Evolutionary conservation across 2,329 filamentous ascomycete species (phyloP), one percentile per base, ranked within the genome.

Genomic region (Calonectria pauciramosa): DNA sequence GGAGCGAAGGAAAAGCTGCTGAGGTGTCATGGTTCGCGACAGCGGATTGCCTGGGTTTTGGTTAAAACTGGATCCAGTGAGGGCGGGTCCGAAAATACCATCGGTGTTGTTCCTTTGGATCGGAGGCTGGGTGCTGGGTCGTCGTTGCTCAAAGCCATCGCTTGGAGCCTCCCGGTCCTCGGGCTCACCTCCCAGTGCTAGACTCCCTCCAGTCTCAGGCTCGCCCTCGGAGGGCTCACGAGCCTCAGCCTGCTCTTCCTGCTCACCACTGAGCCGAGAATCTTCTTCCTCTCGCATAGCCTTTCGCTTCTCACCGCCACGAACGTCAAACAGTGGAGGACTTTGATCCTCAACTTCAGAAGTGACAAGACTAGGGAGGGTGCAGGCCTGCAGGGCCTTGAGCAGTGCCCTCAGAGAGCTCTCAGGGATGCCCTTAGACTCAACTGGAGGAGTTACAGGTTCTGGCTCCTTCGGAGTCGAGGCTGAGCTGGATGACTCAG

Each of bases 101-200:
- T 90, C 90, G 36, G 86, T 84, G 73, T 84, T 87, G 68, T 88
- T 88, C 79, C 94, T 91, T 81, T 96, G 94, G 41, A 95, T 94
- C 13, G 96, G 95, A 3, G 94, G 93, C 80, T 96, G 95, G 10
- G 95, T 92, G 16, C 91, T 92, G 73, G 92, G 91, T 65, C 92
- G 90, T 75, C 92, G 90, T 73, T 91, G 90, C 54, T 90, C 89
- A 51, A 90, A 90, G 60, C 84, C 82, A 79, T 91, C 90, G 23
- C 88, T 87, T 23, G 85, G 82, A 56, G 86, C 85, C 28, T 95
- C 93, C 75, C 91, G 90, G 78, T 98, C 95, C 83, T 99, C 96
- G 0, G 96, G 96, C 83, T 99, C 96, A 54, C 96, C 96, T 72
- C 96, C 96, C 23, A 99, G 89, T 73, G 97, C 96, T 72, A 97